Base-by-base conservation (phyloP, 2,329 filamentous ascomycete species). In the Colletotrichum spinosum region DNA sequence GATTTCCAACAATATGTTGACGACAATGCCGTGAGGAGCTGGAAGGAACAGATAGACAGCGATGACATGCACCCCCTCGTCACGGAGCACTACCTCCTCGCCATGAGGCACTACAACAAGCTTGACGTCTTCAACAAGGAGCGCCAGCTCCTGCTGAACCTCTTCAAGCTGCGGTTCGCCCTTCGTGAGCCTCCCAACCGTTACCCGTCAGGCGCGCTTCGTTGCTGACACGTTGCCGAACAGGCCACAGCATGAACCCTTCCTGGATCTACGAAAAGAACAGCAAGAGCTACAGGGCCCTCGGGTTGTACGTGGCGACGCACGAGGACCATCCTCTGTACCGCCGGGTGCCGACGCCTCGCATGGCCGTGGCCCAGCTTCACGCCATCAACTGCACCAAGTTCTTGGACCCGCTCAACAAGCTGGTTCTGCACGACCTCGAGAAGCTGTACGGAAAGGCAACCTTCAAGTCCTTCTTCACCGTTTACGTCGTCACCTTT, bases 161-260 rank as follows among this genome's bases (percentile, higher is more conserved):
- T 82, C 4, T 80, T 85, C 25, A 70, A 72, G 6, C 68, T 86
- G 1, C 83, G 82, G 80, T 82, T 84, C 68, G 80, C 79, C 3
- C 79, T 79, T 10, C 75, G 84, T 86, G 69, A 71, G 83, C 76
- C n/a, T 34, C 8, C 56, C 35, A 62, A 45, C 2, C 3, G 4
- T 7, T 2, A 15, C 33, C 37, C 46, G 6, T 9, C 4, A 41
- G 38, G 38, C 6, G 10, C 2, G 12, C 46, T 41, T 12, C 35
- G 4, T 53, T 38, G 6, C 34, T 11, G 1, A 15, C 8, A 67
- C 15, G 13, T 35, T 10, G 6, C n/a, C n/a, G 13, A 2, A 68
- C 4, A 63, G 60, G 41, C 10, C 77, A 79, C 1, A 81, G 82
- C 15, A 60, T 34, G 17, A 38, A 46, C 0, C 83, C 81, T 1